Conservation (phyloP, 768 basidiomycete species). For the Tulasnella sp. region DNA sequence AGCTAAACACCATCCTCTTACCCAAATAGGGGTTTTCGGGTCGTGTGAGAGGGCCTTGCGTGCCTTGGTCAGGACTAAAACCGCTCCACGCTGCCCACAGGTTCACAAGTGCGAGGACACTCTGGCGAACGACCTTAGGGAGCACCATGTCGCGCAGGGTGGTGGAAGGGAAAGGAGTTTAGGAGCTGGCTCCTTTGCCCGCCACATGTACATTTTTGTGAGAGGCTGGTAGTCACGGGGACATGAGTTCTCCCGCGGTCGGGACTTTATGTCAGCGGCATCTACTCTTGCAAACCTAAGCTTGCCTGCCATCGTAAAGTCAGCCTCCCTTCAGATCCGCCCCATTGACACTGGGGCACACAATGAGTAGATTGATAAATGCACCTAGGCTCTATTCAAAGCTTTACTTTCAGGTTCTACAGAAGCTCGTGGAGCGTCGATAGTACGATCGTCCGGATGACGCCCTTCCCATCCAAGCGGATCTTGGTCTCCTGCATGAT, state of each 20-base stretch:
- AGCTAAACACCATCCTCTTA: neutral
- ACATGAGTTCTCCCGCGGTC: neutral
- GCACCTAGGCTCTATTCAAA: conserved; percentile 42
- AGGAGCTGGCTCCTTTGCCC: neutral
- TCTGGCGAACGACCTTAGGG: neutral
- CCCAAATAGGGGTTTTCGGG: conserved; percentile 17
- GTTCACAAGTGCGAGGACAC: conserved; percentile 5
- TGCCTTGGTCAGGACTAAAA: conserved; percentile 20
- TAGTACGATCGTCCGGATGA: neutral
- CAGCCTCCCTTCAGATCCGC: neutral
- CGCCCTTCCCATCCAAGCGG: neutral
- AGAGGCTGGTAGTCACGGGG: conserved; percentile 40
- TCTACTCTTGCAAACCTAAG: neutral
- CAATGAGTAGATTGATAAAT: neutral
- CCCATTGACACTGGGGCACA: neutral
- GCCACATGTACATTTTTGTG: neutral
- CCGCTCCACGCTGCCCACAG: conserved; percentile 14
- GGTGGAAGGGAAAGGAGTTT: conserved; percentile 3
- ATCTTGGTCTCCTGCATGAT: neutral
- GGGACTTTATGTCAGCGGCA: neutral
- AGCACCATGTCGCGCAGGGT: conserved; percentile 6
- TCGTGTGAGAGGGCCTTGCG: conserved; percentile 14
- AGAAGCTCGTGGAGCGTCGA: neutral
- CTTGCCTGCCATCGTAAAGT: neutral
- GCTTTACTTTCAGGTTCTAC: conserved; percentile 31